These are phyloP conservation scores for Macrophomina tecta DNA, from an alignment of 2,329 filamentous ascomycete genomes.

Conservation along the genomic window DNA sequence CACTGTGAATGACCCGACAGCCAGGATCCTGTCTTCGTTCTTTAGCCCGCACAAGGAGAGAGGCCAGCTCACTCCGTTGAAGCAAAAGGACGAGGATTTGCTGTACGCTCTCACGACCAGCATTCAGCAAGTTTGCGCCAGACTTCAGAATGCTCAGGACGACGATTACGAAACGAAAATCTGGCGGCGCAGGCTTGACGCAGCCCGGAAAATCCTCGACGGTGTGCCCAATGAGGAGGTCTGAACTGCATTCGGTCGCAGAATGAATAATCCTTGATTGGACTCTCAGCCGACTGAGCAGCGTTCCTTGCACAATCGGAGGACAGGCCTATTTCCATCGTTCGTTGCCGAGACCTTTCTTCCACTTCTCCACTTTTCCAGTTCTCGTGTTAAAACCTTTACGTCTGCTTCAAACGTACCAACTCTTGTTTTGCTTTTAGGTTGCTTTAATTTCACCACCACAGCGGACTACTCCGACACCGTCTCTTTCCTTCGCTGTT, in stretches of 20 bases:
- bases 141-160: conserved; percentile 51
- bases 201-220: conserved; percentile 74
- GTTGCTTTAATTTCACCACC: conserved; percentile 16
- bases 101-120: conserved; percentile 58
- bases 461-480: conserved; percentile 11
- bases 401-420: not conserved
- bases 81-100: conserved; percentile 62
- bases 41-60: conserved; percentile 14
- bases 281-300: not conserved
- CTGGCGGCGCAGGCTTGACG: conserved; percentile 74
- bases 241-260: conserved; percentile 9
- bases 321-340: conserved; percentile 15
- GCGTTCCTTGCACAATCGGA: not conserved
- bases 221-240: conserved; percentile 54
- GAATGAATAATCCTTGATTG: not conserved
- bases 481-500: conserved; percentile 5
- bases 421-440: conserved; percentile 48
- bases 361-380: not conserved
- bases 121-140: conserved; percentile 59
- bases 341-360: conserved; percentile 2
- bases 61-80: conserved; percentile 42
- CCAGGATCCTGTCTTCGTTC: conserved; percentile 24
- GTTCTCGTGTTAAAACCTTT: not conserved
- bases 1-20: conserved; percentile 5
- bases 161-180: conserved; percentile 64